A percentile compares a stretch with the other conserved stretches of the same genome.
Conservation (phyloP, 2,329 filamentous ascomycete genomes). For the Ampelomyces quisqualis region DNA sequence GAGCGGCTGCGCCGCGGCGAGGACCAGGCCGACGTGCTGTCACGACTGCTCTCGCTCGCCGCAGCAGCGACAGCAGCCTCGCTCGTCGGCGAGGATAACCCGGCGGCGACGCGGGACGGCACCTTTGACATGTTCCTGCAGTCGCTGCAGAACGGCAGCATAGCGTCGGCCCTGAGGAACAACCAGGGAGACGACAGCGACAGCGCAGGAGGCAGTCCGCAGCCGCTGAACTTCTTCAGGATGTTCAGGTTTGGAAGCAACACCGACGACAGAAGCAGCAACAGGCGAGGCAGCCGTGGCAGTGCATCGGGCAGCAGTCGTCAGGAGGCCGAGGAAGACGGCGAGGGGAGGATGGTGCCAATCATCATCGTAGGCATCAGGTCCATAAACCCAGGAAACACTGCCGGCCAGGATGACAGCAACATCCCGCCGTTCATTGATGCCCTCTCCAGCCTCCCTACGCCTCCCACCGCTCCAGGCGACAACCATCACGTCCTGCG, state of each 20-base stretch:
- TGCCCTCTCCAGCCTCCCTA: slow-evolving; percentile 52
- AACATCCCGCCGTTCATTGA: slow-evolving; percentile 54
- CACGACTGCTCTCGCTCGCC: slow-evolving; percentile 62
- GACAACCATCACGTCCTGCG: slow-evolving; percentile 55
- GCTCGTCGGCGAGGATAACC: slow-evolving; percentile 61
- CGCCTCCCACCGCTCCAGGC: slow-evolving; percentile 49
- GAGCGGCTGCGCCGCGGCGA: slow-evolving; percentile 52
- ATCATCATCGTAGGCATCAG: slow-evolving; percentile 70
- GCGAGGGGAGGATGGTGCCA: slow-evolving; percentile 62
- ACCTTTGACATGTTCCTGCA: slow-evolving; percentile 64
- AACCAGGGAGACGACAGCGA: slow-evolving; percentile 43
- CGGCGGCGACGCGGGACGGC: slow-evolving; percentile 59
- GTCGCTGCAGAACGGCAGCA: slow-evolving; percentile 61
- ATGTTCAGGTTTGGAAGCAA: slow-evolving; percentile 67
- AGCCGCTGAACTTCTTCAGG: slow-evolving; percentile 66
- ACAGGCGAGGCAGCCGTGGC: slow-evolving; percentile 27
- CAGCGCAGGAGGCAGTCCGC: slow-evolving; percentile 45
- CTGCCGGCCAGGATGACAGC: slow-evolving; percentile 46
- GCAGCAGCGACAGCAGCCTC: slow-evolving; percentile 66
- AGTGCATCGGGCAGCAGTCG: slow-evolving; percentile 20
- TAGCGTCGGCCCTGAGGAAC: slow-evolving; percentile 56
- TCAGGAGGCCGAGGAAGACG: slow-evolving; percentile 41
- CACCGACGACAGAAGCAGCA: slow-evolving; percentile 21
- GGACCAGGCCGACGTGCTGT: slow-evolving; percentile 63
- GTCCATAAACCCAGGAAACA: slow-evolving; percentile 59